Percentiles rank a stretch among this genome's conserved stretches.
Evolutionary conservation across 768 basidiomycete genomes (phyloP).

Genomic region (Suillus plorans): DNA sequence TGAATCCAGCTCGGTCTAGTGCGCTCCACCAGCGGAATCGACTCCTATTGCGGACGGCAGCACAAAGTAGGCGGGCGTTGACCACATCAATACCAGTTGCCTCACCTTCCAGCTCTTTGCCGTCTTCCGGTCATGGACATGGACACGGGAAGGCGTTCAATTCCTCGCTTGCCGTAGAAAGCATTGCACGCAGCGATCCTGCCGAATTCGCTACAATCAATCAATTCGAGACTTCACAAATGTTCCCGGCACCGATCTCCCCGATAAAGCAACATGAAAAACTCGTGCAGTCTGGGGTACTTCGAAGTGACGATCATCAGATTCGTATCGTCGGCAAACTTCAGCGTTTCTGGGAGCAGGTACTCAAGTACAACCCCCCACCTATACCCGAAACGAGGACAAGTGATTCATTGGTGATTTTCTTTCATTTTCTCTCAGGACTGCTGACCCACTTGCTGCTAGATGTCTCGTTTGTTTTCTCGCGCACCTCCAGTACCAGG

Average conservation of each 20-base stretch:
- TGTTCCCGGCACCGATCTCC: not conserved
- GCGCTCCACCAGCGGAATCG: not conserved
- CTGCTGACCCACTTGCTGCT: conserved; percentile 17
- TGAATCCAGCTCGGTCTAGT: not conserved
- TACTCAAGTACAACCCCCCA: conserved; percentile 72
- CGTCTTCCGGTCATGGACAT: not conserved
- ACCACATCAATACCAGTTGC: conserved; percentile 1
- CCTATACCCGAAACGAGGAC: conserved; percentile 44
- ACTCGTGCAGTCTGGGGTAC: conserved; percentile 47
- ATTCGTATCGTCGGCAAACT: conserved; percentile 79
- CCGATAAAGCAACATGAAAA: conserved; percentile 44
- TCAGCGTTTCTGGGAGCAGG: conserved; percentile 72
- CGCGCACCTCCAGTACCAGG: conserved; percentile 19
- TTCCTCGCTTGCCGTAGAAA: conserved; percentile 2
- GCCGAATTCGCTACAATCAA: not conserved
- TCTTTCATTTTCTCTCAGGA: conserved; percentile 27
- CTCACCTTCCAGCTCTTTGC: not conserved
- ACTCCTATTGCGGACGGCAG: not conserved
- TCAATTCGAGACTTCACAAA: not conserved
- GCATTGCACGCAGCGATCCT: not conserved
- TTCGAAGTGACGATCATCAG: conserved; percentile 83
- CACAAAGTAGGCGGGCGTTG: conserved; percentile 3
- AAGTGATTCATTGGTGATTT: conserved; percentile 33
- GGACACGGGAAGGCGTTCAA: conserved; percentile 1
- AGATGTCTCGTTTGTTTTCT: conserved; percentile 31